Evolutionary conservation across 352 stramenopile species (phyloP).

Genomic region (Globisporangium okanoganense): DNA sequence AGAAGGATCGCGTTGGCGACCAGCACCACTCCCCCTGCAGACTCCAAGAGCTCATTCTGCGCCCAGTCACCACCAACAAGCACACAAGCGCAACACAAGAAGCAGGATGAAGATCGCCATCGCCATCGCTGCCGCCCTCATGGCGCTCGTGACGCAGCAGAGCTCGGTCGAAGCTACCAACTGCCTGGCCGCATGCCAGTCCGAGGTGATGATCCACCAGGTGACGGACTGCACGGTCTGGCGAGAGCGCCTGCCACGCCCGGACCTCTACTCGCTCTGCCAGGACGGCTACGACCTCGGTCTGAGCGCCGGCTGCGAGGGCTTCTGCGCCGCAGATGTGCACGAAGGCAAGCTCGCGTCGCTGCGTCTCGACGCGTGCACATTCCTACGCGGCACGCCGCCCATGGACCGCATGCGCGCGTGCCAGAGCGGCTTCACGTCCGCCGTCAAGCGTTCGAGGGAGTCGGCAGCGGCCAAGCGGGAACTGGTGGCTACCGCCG

Average conservation of each 20-base stretch:
- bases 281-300: slow-evolving; percentile 38
- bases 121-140: neutral
- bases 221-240: slow-evolving; percentile 37
- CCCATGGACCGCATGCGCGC: slow-evolving; percentile 36
- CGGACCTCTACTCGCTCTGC: slow-evolving; percentile 50
- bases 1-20: neutral
- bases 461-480: slow-evolving; percentile 12
- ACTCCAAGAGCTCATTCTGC: neutral
- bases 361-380: slow-evolving; percentile 42
- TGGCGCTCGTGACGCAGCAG: neutral
- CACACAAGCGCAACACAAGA: neutral
- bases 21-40: too few species aligned
- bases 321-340: slow-evolving; percentile 26
- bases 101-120: neutral
- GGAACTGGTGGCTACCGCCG: neutral
- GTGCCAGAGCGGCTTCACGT: slow-evolving; percentile 40
- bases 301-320: slow-evolving; percentile 31
- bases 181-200: slow-evolving; percentile 34
- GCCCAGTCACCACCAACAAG: neutral
- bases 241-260: slow-evolving; percentile 38
- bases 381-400: slow-evolving; percentile 28
- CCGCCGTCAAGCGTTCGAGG: slow-evolving; percentile 31
- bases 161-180: slow-evolving; percentile 1
- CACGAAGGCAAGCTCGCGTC: slow-evolving; percentile 27
- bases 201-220: slow-evolving; percentile 36